Percentiles rank a stretch among this genome's conserved stretches.
Conservation (phyloP, 129 eudicot species). For the Chrysanthemum makinoi region DNA sequence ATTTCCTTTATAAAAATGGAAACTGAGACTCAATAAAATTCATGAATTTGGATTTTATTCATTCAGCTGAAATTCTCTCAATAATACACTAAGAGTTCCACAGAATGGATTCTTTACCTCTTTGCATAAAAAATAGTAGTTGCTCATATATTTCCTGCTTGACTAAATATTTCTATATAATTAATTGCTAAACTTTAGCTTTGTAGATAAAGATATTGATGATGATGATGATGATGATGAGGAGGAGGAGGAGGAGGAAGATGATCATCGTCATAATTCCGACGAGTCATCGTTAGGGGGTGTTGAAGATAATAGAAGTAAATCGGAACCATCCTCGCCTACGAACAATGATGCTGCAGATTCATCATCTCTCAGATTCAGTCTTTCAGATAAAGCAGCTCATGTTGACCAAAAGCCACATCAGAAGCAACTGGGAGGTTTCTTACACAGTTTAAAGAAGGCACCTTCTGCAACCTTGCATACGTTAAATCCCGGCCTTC, state of each 20-base stretch:
- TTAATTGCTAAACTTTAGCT: slow-evolving; percentile 44
- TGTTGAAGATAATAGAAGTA: slow-evolving; percentile 35
- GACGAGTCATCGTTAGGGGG: slow-evolving; percentile 23
- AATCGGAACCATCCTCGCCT: slow-evolving; percentile 27
- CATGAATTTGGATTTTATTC: no score
- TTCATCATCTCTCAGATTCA: slow-evolving; percentile 25
- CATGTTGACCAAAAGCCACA: slow-evolving; percentile 35
- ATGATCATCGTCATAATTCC: slow-evolving; percentile 5
- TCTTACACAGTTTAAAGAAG: slow-evolving; percentile 53
- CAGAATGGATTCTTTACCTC: not conserved
- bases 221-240: not conserved
- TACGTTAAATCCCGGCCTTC: slow-evolving; percentile 38
- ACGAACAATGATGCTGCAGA: slow-evolving; percentile 24
- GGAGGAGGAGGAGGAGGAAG: slow-evolving; percentile 10
- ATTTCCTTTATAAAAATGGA: not conserved
- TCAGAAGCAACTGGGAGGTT: slow-evolving; percentile 54
- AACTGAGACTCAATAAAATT: no score
- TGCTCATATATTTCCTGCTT: slow-evolving; percentile 7
- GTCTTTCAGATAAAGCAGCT: slow-evolving; percentile 40
- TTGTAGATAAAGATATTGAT: slow-evolving; percentile 37
- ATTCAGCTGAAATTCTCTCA: no score
- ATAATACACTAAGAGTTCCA: no score
- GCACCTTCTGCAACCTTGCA: slow-evolving; percentile 54
- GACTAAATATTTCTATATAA: slow-evolving; percentile 25
- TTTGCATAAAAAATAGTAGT: not conserved